These are phyloP conservation scores for Wickerhamomyces mucosus DNA, from an alignment of 805 yeast genomes.

Conservation along the genomic window DNA sequence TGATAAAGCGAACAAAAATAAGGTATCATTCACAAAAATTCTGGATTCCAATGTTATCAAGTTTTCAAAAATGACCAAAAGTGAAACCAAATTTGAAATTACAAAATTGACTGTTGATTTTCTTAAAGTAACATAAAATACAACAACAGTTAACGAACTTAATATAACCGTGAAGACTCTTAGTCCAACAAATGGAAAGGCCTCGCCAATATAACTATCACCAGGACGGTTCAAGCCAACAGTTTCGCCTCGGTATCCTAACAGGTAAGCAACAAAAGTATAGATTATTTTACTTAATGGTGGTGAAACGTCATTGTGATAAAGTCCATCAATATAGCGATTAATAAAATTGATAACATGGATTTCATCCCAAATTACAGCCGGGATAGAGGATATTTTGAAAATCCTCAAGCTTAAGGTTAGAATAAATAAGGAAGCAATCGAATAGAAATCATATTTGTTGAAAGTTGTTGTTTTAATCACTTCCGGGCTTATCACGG, in stretches of 20 bases:
- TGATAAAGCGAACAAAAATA: slow-evolving; percentile 35
- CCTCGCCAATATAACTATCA: slow-evolving; percentile 5
- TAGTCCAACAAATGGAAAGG: slow-evolving; percentile 42
- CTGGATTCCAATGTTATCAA: slow-evolving; percentile 51
- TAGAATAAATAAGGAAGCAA: slow-evolving; percentile 2
- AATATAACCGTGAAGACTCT: slow-evolving; percentile 47
- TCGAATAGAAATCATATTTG: slow-evolving; percentile 10
- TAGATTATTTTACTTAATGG: slow-evolving; percentile 57
- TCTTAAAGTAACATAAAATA: slow-evolving; percentile 47
- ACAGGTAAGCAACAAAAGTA: slow-evolving; percentile 40
- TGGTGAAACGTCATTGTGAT: slow-evolving; percentile 66
- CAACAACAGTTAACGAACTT: slow-evolving; percentile 43
- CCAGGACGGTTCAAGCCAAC: slow-evolving; percentile 9
- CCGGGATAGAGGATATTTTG: neutral
- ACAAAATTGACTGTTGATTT: slow-evolving; percentile 41
- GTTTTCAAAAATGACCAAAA: slow-evolving; percentile 51
- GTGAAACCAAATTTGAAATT: slow-evolving; percentile 41
- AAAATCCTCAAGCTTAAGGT: neutral
- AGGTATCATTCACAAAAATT: slow-evolving; percentile 34
- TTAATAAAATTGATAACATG: slow-evolving; percentile 31
- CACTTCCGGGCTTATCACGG: neutral
- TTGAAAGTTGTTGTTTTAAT: slow-evolving; percentile 4
- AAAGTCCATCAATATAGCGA: slow-evolving; percentile 45
- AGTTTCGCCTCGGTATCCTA: slow-evolving; percentile 39
- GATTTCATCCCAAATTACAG: slow-evolving; percentile 41